Percentiles rank a stretch among this genome's conserved stretches.
These are phyloP conservation scores for Populus ilicifolia DNA, from an alignment of 345 rosid species.

Conservation along the genomic window DNA sequence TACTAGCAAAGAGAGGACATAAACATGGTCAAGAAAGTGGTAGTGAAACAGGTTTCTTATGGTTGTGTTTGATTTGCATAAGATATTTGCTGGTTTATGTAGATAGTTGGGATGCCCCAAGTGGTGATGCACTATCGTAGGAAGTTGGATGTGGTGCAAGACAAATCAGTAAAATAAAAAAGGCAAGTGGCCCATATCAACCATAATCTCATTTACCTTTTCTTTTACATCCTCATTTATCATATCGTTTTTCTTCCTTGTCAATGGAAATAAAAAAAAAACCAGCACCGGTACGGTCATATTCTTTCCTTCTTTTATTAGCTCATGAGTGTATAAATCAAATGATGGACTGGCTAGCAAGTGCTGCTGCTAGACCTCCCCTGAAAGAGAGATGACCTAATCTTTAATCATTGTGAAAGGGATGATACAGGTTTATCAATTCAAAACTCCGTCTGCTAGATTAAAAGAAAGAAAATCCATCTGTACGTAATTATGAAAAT, in stretches of 20 bases:
- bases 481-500: too few species aligned
- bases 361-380: background rate
- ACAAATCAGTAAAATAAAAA: too few species aligned
- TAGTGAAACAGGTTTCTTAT: background rate
- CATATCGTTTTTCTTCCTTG: background rate
- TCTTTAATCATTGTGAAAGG: background rate
- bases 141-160: background rate
- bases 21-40: background rate
- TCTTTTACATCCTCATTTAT: background rate
- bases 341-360: too few species aligned
- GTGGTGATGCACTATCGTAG: background rate
- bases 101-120: background rate
- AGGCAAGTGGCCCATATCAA: too few species aligned
- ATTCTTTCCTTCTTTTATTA: background rate
- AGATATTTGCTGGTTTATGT: background rate
- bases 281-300: background rate
- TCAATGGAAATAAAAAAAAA: background rate
- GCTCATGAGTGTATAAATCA: too few species aligned
- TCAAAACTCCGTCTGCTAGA: background rate
- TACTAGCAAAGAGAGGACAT: conserved; percentile 19
- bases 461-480: too few species aligned
- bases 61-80: background rate
- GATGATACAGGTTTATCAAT: background rate
- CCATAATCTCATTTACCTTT: background rate
- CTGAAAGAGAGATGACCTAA: background rate